These are phyloP conservation scores for Kazachstania sp. DNA, from an alignment of 1,139 yeast genomes.

Conservation along the genomic window DNA sequence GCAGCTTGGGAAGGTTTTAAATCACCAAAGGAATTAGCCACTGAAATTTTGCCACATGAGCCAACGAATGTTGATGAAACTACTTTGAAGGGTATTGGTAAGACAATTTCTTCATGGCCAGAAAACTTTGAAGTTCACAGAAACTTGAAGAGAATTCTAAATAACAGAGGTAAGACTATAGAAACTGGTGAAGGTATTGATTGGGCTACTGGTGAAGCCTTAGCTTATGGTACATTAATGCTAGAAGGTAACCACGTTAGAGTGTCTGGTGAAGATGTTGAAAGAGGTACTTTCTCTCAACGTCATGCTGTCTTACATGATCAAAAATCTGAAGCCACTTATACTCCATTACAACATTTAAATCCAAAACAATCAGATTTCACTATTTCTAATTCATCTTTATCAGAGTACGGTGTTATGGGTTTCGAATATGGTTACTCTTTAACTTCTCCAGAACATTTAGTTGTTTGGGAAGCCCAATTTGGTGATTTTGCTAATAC, in stretches of 20 bases:
- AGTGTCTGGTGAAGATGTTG: constrained; percentile 98
- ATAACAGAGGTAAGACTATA: constrained; percentile 76
- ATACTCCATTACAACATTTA: constrained; percentile 77
- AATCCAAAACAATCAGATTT: constrained; percentile 79
- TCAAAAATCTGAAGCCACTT: constrained; percentile 73
- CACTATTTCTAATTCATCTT: constrained; percentile 87
- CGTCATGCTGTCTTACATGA: constrained; percentile 98
- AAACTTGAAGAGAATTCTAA: constrained; percentile 90
- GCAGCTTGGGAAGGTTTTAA: constrained; percentile 99
- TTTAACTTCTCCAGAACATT: constrained; percentile 90
- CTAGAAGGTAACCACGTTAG: constrained; percentile 95
- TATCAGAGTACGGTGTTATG: constrained; percentile 98
- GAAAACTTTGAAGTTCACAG: constrained; percentile 85
- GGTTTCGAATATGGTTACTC: constrained; percentile 99
- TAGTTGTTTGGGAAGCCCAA: constrained; percentile 99
- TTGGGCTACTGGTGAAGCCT: constrained; percentile 99
- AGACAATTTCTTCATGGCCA: constrained; percentile 74
- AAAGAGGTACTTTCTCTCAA: constrained; percentile 99
- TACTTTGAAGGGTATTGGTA: constrained; percentile 70
- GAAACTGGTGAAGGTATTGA: constrained; percentile 92
- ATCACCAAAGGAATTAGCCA: constrained; percentile 94
- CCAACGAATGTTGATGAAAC: constrained; percentile 85
- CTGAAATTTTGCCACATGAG: constrained; percentile 89
- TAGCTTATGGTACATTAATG: constrained; percentile 89
- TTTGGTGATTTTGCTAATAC: constrained; percentile 99